These are phyloP conservation scores for Phytophthora cryptogea DNA, from an alignment of 352 stramenopile genomes.

Conservation along the genomic window DNA sequence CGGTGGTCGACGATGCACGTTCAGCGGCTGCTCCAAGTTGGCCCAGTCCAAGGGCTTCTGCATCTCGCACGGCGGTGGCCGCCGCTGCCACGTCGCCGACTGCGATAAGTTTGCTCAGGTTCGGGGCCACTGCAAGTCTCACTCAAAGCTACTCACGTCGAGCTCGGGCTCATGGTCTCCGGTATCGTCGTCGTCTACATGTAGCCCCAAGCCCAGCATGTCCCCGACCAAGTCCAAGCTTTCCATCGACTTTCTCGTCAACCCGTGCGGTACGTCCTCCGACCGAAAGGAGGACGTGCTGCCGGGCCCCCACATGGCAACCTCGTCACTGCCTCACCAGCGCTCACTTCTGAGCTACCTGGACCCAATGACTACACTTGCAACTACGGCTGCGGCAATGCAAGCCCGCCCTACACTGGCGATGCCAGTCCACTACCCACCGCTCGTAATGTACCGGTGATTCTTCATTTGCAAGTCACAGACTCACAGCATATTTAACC, in stretches of 20 bases:
- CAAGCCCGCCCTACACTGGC: slow-evolving; percentile 8
- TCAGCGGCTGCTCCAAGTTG: slow-evolving; percentile 68
- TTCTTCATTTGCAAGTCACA: background rate
- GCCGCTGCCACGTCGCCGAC: slow-evolving; percentile 62
- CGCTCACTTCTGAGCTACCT: slow-evolving; percentile 39
- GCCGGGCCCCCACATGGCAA: slow-evolving; percentile 10
- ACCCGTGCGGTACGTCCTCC: slow-evolving; percentile 24
- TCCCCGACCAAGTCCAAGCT: slow-evolving; percentile 42
- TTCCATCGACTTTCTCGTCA: slow-evolving; percentile 62
- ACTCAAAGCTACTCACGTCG: slow-evolving; percentile 65
- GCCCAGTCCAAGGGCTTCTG: slow-evolving; percentile 80
- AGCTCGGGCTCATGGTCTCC: slow-evolving; percentile 26
- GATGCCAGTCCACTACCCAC: slow-evolving; percentile 16
- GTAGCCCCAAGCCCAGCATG: slow-evolving; percentile 12
- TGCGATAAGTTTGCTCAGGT: slow-evolving; percentile 88
- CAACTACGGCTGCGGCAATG: slow-evolving; percentile 13
- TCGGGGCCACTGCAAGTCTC: slow-evolving; percentile 80
- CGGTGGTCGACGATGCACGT: slow-evolving; percentile 68
- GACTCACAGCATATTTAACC: slow-evolving; percentile 31
- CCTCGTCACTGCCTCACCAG: slow-evolving; percentile 19
- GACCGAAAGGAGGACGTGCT: slow-evolving; percentile 5
- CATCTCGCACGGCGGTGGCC: slow-evolving; percentile 79
- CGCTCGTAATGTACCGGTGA: slow-evolving; percentile 37
- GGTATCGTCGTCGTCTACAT: slow-evolving; percentile 1
- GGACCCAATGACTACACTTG: slow-evolving; percentile 28